These are phyloP conservation scores for Termitomyces sp. DNA, from an alignment of 768 basidiomycete species.

Conservation along the genomic window DNA sequence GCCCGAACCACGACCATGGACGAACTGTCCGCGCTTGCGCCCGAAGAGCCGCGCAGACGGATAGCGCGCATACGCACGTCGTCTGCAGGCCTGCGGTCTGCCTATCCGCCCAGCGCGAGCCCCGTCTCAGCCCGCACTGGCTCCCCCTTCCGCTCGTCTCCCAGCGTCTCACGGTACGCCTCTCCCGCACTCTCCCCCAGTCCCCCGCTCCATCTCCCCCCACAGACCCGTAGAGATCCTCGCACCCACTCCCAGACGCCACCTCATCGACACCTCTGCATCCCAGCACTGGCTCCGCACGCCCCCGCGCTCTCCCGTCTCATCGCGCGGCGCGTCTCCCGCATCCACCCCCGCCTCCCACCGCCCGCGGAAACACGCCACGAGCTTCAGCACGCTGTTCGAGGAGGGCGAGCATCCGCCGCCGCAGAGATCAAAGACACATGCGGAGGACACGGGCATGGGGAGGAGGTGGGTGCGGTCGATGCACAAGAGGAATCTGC, in stretches of 20 bases:
- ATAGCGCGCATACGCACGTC: slow-evolving; percentile 23
- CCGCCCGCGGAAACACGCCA: slow-evolving; percentile 9
- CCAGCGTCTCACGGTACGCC: background rate
- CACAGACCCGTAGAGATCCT: slow-evolving; percentile 35
- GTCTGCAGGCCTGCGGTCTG: slow-evolving; percentile 17
- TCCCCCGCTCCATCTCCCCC: background rate
- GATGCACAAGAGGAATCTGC: slow-evolving; percentile 70
- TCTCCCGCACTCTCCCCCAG: background rate
- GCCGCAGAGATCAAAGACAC: slow-evolving; percentile 11
- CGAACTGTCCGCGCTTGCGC: slow-evolving; percentile 34
- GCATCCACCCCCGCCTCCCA: slow-evolving; percentile 19
- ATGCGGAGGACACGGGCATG: slow-evolving; percentile 27
- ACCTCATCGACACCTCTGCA: slow-evolving; percentile 54
- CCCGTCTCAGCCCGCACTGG: slow-evolving; percentile 13
- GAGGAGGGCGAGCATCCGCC: slow-evolving; percentile 19
- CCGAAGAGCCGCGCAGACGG: slow-evolving; percentile 25
- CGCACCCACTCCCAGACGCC: slow-evolving; percentile 61
- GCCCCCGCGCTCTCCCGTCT: slow-evolving; percentile 39
- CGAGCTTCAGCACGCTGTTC: slow-evolving; percentile 39
- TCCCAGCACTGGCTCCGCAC: slow-evolving; percentile 57
- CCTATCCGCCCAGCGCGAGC: slow-evolving; percentile 22
- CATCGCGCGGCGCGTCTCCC: slow-evolving; percentile 43
- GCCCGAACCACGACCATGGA: slow-evolving; percentile 21
- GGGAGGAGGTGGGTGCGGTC: slow-evolving; percentile 66
- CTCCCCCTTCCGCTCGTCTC: too few species aligned